These are phyloP conservation scores for Wallacemonas sp. DNA, from an alignment of 208 protist species.

Conservation along the genomic window DNA sequence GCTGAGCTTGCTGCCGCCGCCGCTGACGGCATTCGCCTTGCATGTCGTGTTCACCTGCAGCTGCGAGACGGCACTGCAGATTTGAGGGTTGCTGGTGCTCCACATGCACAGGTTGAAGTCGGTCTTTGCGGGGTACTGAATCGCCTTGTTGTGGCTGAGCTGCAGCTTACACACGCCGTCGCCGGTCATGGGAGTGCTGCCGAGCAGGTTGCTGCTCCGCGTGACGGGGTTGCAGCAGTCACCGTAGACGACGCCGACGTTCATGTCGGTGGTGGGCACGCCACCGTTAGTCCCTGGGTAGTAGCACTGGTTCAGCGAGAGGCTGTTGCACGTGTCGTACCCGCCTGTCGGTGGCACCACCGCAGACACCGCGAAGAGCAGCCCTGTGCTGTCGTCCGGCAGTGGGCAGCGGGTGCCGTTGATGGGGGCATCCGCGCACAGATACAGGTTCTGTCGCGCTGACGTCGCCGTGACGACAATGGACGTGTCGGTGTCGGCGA, in stretches of 20 bases:
- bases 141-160: slow-evolving; percentile 19
- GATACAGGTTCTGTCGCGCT: slow-evolving; percentile 24
- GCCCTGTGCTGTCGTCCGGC: slow-evolving; percentile 11
- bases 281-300: slow-evolving; percentile 20
- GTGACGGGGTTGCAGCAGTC: slow-evolving; percentile 47
- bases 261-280: slow-evolving; percentile 6
- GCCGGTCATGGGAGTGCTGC: slow-evolving; percentile 11
- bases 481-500: slow-evolving; percentile 13
- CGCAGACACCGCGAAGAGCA: slow-evolving; percentile 22
- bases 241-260: slow-evolving; percentile 42
- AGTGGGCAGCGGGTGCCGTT: slow-evolving; percentile 46
- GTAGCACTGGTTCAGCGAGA: slow-evolving; percentile 27
- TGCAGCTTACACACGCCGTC: slow-evolving; percentile 33
- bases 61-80: slow-evolving; percentile 47
- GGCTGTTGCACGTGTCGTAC: slow-evolving; percentile 26
- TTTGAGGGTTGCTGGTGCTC: slow-evolving; percentile 31
- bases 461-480: slow-evolving; percentile 39
- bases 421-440: slow-evolving; percentile 46
- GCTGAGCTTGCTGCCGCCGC: slow-evolving; percentile 22
- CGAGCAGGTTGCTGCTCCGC: slow-evolving; percentile 22
- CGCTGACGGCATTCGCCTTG: slow-evolving; percentile 4
- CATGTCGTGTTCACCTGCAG: slow-evolving; percentile 26
- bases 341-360: slow-evolving; percentile 30
- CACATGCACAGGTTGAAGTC: slow-evolving; percentile 55
- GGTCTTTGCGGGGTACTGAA: slow-evolving; percentile 21